phyloP scores from a whole-genome alignment of 2,329 filamentous ascomycete species.

The Apiospora saccharicola region DNA sequence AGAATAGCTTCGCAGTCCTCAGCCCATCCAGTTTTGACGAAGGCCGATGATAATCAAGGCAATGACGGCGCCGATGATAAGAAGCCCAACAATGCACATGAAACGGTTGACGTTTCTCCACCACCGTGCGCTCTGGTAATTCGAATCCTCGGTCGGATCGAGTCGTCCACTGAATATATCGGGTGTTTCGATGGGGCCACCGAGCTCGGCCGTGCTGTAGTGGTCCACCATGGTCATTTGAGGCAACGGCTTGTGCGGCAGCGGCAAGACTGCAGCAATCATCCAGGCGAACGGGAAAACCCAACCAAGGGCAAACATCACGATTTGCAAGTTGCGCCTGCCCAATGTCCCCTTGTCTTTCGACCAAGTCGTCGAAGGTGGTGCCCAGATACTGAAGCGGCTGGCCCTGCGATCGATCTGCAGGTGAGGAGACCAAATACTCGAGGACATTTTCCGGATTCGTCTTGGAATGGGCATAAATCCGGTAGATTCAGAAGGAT shows the following conservation, averaged over 20 bases:
- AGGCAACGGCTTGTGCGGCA: constrained; percentile 64
- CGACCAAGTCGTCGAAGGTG: constrained; percentile 73
- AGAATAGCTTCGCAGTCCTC: constrained; percentile 23
- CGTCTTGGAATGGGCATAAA: constrained; percentile 37
- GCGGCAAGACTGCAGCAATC: constrained; percentile 75
- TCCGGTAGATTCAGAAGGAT: constrained; percentile 33
- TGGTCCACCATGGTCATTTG: constrained; percentile 58
- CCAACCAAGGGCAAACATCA: constrained; percentile 80
- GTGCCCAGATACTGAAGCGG: constrained; percentile 72
- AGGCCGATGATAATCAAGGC: constrained; percentile 61
- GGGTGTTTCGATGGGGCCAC: constrained; percentile 40
- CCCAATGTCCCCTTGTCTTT: constrained; percentile 67
- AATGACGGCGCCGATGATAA: constrained; percentile 60
- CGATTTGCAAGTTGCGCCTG: constrained; percentile 75
- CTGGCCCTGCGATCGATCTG: constrained; percentile 67
- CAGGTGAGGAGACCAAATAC: constrained; percentile 78
- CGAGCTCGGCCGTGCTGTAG: constrained; percentile 49
- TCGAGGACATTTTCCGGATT: constrained; percentile 59
- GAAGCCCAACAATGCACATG: constrained; percentile 63
- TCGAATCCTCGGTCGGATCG: constrained; percentile 50
- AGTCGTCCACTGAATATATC: constrained; percentile 42
- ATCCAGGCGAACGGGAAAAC: constrained; percentile 85
- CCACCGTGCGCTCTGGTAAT: constrained; percentile 63
- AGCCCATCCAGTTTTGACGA: constrained; percentile 55
- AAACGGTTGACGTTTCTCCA: constrained; percentile 66